These are phyloP conservation scores for Mortierella sp. DNA, from an alignment of 371 early-diverging fungal genomes.

Conservation along the genomic window DNA sequence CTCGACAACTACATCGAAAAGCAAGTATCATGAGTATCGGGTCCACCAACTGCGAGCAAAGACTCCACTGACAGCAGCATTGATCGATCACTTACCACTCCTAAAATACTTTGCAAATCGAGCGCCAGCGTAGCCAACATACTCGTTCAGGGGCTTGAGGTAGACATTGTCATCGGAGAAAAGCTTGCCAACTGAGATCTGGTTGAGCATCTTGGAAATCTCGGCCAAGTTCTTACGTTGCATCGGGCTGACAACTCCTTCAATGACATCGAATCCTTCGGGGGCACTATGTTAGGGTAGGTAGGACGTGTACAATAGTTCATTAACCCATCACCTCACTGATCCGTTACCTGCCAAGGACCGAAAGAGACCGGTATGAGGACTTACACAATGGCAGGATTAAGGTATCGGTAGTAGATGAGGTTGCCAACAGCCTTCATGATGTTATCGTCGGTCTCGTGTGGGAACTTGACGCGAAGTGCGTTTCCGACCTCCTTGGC, in stretches of 20 bases:
- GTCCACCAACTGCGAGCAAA: too few species aligned
- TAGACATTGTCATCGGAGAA: constrained; percentile 78
- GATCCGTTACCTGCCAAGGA: too few species aligned
- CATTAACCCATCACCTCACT: too few species aligned
- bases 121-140: constrained; percentile 77
- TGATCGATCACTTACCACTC: constrained; percentile 58
- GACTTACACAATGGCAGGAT: constrained; percentile 94
- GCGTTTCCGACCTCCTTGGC: constrained; percentile 86
- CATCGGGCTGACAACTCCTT: constrained; percentile 80
- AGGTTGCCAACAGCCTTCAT: constrained; percentile 91
- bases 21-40: too few species aligned
- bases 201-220: constrained; percentile 93
- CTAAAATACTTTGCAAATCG: constrained; percentile 83
- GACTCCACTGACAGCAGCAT: too few species aligned
- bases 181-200: constrained; percentile 85
- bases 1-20: constrained; percentile 69
- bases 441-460: constrained; percentile 81
- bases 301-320: not conserved
- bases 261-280: constrained; percentile 95
- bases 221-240: constrained; percentile 97
- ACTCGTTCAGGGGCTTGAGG: constrained; percentile 82
- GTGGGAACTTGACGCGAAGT: constrained; percentile 84
- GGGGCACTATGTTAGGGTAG: constrained; percentile 78
- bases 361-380: not conserved
- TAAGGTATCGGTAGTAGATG: constrained; percentile 96